Percentiles rank a stretch among this genome's conserved stretches.
Evolutionary conservation across 257 asterid genomes (phyloP).

Genomic region (Datura wrightii): DNA sequence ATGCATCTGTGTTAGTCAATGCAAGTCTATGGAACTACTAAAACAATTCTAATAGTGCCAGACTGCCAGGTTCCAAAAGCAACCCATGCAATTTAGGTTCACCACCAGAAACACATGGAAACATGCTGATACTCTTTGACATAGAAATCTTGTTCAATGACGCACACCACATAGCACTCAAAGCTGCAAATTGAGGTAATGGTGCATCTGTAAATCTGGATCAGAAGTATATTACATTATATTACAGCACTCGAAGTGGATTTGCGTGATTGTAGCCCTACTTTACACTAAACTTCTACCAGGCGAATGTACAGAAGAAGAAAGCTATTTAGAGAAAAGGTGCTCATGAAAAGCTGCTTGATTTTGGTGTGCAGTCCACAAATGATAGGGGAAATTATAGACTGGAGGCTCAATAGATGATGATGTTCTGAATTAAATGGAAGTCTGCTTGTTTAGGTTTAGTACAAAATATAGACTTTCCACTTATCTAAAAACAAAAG

Average conservation of each 20-base stretch:
- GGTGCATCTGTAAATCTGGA: not conserved
- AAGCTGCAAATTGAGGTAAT: not conserved
- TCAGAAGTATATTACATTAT: constrained; percentile 2
- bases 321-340: not conserved
- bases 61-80: not conserved
- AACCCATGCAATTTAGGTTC: constrained; percentile 7
- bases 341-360: not conserved
- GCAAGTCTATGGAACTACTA: constrained; percentile 16
- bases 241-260: not conserved
- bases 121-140: not conserved
- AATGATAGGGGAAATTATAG: not conserved
- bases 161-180: not conserved
- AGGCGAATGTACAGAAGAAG: not conserved
- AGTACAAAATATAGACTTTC: not conserved
- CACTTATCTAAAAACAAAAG: not conserved
- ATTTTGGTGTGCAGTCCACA: constrained; percentile 6
- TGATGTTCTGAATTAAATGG: not conserved
- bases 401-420: not conserved
- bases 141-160: not conserved
- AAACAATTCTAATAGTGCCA: not conserved
- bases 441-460: constrained; percentile 12
- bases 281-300: not conserved
- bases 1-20: constrained; percentile 32
- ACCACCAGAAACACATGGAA: not conserved
- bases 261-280: not conserved